Evolutionary conservation across 2,329 filamentous ascomycete species (phyloP).

Genomic region (Cytospora piceicola): DNA sequence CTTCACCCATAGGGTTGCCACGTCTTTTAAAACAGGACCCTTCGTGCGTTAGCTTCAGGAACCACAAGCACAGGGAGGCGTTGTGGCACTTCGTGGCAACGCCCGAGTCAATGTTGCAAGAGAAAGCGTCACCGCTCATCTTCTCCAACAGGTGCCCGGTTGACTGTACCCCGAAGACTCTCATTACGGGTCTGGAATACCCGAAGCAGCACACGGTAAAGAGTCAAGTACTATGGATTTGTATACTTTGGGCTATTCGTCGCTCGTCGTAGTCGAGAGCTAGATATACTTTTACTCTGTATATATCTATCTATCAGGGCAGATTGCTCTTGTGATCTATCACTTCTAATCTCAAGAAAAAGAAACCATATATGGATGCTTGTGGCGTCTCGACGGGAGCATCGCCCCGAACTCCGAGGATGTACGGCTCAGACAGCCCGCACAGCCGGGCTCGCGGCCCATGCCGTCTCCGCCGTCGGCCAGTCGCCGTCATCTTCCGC

Average conservation of each 20-base stretch:
- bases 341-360: not conserved
- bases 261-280: not conserved
- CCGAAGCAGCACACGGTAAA: not conserved
- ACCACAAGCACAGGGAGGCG: not conserved
- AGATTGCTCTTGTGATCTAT: not conserved
- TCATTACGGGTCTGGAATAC: not conserved
- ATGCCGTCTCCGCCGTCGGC: not conserved
- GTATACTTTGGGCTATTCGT: not conserved
- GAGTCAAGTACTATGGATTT: not conserved
- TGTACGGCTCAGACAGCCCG: not conserved
- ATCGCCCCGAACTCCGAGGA: not conserved
- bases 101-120: not conserved
- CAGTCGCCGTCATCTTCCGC: slow-evolving; percentile 10
- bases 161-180: not conserved
- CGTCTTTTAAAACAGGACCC: not conserved
- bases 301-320: not conserved
- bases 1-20: not conserved
- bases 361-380: not conserved
- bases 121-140: not conserved
- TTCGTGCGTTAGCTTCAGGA: slow-evolving; percentile 4
- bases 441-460: not conserved
- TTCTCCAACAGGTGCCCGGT: not conserved
- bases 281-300: not conserved
- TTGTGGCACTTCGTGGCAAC: not conserved
- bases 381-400: not conserved